phyloP scores from a whole-genome alignment of 768 basidiomycete genomes.

The Chlorophyllum brunneum region DNA sequence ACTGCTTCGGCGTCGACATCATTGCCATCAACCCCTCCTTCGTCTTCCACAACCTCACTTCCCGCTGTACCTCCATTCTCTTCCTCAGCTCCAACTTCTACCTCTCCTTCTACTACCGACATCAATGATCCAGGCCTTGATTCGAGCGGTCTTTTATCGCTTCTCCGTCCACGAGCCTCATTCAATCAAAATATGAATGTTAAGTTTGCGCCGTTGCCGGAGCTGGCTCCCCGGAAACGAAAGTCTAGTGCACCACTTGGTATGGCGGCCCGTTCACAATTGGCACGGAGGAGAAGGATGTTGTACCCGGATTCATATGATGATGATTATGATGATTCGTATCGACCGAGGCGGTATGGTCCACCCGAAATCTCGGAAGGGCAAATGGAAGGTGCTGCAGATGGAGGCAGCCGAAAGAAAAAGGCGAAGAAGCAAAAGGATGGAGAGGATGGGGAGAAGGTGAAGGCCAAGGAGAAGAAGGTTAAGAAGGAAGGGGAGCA shows the following conservation, averaged over 20 bases:
- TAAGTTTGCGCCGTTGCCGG: constrained; percentile 58
- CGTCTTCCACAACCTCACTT: constrained; percentile 39
- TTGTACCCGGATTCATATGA: constrained; percentile 4
- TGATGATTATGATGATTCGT: constrained; percentile 5
- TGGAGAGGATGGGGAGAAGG: not conserved
- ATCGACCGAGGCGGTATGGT: not conserved
- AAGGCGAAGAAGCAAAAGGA: not conserved
- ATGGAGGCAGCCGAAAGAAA: not conserved
- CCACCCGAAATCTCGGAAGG: not conserved
- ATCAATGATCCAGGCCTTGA: not conserved
- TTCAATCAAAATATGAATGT: constrained; percentile 29
- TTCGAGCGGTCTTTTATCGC: constrained; percentile 12
- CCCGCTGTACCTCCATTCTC: constrained; percentile 36
- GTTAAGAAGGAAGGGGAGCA: constrained; percentile 13
- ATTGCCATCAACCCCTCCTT: constrained; percentile 32
- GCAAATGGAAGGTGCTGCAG: not conserved
- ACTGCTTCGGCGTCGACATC: constrained; percentile 5
- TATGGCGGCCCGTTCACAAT: constrained; percentile 44
- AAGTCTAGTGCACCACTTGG: constrained; percentile 50
- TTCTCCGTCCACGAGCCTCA: constrained; percentile 11
- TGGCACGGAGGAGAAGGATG: constrained; percentile 32
- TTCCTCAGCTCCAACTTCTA: constrained; percentile 5
- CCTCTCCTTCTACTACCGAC: constrained; percentile 2
- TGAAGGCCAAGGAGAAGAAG: constrained; percentile 17
- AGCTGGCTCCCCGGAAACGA: constrained; percentile 45